These are phyloP conservation scores for Neurospora hispaniola DNA, from an alignment of 495 filamentous ascomycete species.

Conservation along the genomic window DNA sequence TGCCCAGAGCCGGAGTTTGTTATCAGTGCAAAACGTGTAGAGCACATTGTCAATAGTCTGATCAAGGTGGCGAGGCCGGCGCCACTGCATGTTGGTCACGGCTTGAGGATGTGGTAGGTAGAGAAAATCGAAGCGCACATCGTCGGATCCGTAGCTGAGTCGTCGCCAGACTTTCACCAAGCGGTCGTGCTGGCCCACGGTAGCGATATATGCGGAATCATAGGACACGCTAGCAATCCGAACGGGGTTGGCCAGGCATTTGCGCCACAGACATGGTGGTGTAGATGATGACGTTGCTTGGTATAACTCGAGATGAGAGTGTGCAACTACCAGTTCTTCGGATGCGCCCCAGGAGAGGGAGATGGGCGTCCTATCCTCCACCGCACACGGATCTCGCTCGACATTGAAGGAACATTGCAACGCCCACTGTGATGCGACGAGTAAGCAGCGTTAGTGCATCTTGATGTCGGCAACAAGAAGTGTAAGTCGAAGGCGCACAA, in stretches of 20 bases:
- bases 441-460: conserved; percentile 30
- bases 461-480: neutral
- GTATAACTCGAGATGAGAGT: conserved; percentile 62
- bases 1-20: conserved; percentile 74
- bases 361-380: conserved; percentile 24
- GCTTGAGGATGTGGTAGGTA: conserved; percentile 78
- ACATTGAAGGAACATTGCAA: conserved; percentile 35
- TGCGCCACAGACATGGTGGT: conserved; percentile 57
- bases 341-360: conserved; percentile 78
- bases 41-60: conserved; percentile 79
- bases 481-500: neutral
- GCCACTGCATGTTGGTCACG: conserved; percentile 80
- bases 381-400: conserved; percentile 22
- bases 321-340: conserved; percentile 73
- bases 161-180: conserved; percentile 90
- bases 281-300: conserved; percentile 39
- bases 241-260: conserved; percentile 57
- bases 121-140: conserved; percentile 78
- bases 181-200: conserved; percentile 67
- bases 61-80: conserved; percentile 59
- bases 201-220: conserved; percentile 76
- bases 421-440: conserved; percentile 33
- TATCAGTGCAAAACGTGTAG: conserved; percentile 87
- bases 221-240: conserved; percentile 75
- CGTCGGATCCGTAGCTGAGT: conserved; percentile 70